These are phyloP conservation scores for Chlorella sp. DNA, from an alignment of 139 green algal genomes.

Conservation along the genomic window DNA sequence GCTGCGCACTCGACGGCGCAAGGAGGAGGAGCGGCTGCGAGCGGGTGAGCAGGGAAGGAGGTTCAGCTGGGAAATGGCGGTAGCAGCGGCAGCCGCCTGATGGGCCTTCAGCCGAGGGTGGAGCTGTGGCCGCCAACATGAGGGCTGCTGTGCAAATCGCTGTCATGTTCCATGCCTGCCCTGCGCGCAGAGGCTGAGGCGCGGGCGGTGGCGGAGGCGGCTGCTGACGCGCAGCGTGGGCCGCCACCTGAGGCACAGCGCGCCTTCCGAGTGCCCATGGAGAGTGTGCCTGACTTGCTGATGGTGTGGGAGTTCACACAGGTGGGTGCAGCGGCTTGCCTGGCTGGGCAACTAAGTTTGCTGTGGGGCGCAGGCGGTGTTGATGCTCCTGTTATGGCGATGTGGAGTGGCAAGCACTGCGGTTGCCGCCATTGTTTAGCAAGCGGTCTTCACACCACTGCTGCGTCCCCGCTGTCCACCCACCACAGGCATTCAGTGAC, in stretches of 20 bases:
- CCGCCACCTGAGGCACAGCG: conserved; percentile 54
- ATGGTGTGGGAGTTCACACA: conserved; percentile 77
- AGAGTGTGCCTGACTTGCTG: conserved; percentile 69
- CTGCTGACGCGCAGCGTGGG: conserved; percentile 61
- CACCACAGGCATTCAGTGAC: conserved; percentile 68
- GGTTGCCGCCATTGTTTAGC: too few relatives aligned
- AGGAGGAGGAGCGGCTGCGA: conserved; percentile 14
- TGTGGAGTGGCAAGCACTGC: too few relatives aligned
- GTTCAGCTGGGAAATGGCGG: too few relatives aligned
- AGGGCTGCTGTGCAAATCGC: not conserved
- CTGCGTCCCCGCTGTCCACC: too few relatives aligned
- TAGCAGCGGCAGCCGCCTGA: too few relatives aligned
- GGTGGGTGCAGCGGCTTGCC: not conserved
- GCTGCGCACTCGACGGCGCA: not conserved
- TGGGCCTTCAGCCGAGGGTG: too few relatives aligned
- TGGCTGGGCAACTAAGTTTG: not conserved
- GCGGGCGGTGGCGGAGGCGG: conserved; percentile 39
- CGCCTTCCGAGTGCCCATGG: conserved; percentile 55
- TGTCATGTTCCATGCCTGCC: not conserved
- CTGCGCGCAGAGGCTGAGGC: conserved; percentile 28
- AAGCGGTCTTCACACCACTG: too few relatives aligned
- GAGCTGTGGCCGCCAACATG: too few relatives aligned
- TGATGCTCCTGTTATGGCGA: too few relatives aligned
- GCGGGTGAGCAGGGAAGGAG: not conserved
- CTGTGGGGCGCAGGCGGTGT: too few relatives aligned